Percentiles rank a stretch among this genome's conserved stretches.
Conservation (phyloP, 768 basidiomycete species). For the Boletus vinaceobasis region DNA sequence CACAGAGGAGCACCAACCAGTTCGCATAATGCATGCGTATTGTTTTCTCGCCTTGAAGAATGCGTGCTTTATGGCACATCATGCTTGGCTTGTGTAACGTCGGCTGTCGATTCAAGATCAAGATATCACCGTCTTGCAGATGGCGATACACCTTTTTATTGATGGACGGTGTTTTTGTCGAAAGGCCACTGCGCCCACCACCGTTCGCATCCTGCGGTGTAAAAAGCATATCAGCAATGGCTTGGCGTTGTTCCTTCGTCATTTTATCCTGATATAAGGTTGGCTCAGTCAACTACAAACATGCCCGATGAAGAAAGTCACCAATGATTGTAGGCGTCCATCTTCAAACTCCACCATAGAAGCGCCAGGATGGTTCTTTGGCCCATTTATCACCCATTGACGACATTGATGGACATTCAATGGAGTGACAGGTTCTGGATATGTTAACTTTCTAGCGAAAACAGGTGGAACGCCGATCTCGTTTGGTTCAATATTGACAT, state of each 20-base stretch:
- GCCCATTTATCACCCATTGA: constrained; percentile 87
- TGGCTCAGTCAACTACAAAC: constrained; percentile 1
- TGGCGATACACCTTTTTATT: constrained; percentile 99
- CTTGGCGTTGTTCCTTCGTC: constrained; percentile 84
- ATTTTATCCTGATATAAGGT: constrained; percentile 64
- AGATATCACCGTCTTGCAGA: constrained; percentile 88
- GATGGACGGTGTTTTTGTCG: constrained; percentile 72
- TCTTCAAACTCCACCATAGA: constrained; percentile 95
- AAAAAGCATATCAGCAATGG: constrained; percentile 91
- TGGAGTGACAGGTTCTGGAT: constrained; percentile 94
- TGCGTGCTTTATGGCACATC: constrained; percentile 96
- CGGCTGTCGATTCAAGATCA: constrained; percentile 96
- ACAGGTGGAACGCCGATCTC: constrained; percentile 98
- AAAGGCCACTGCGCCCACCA: constrained; percentile 50
- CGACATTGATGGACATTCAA: constrained; percentile 87
- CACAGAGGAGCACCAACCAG: constrained; percentile 57
- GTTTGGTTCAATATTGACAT: constrained; percentile 98
- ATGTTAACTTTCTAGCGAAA: constrained; percentile 94
- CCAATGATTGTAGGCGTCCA: constrained; percentile 81
- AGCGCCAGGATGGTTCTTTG: constrained; percentile 87
- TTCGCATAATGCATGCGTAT: constrained; percentile 99
- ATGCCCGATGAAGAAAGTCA: constrained; percentile 27
- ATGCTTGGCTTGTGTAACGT: constrained; percentile 99
- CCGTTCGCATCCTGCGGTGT: constrained; percentile 76
- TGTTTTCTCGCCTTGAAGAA: constrained; percentile 94